Percentiles rank a stretch among this genome's conserved stretches.
Evolutionary conservation across 2,329 filamentous ascomycete species (phyloP).

Genomic region (Diplodia mutila): DNA sequence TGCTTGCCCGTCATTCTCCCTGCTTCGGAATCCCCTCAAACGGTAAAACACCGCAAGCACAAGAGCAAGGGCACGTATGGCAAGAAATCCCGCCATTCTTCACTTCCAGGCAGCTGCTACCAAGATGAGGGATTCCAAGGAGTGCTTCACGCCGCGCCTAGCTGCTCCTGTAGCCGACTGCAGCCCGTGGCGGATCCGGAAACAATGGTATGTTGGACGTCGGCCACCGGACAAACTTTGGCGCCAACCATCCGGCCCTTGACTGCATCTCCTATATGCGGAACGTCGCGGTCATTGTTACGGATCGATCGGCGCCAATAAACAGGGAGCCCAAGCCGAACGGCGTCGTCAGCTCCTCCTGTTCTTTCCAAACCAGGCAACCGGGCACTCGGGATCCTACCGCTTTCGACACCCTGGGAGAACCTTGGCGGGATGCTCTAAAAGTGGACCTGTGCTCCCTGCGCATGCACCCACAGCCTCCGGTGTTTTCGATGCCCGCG

Average conservation of each 20-base stretch:
- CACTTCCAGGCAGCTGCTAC: neutral
- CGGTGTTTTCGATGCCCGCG: neutral
- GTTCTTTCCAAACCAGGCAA: neutral
- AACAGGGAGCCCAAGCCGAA: neutral
- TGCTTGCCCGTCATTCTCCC: neutral
- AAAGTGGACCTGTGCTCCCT: neutral
- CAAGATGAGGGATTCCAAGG: neutral
- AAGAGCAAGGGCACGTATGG: neutral
- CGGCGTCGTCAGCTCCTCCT: neutral
- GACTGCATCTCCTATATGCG: neutral
- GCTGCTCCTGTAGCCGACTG: neutral
- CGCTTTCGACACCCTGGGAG: neutral
- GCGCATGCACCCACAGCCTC: neutral
- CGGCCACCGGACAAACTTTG: neutral
- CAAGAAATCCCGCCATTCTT: neutral
- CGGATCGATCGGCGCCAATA: neutral
- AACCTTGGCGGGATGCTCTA: neutral
- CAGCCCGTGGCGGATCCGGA: neutral
- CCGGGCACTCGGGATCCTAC: neutral
- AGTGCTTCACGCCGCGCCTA: neutral
- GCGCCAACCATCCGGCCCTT: neutral
- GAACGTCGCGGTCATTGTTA: neutral
- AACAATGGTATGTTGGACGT: neutral
- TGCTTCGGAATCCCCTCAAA: neutral
- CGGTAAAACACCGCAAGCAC: too few species aligned